phyloP scores from a whole-genome alignment of 768 basidiomycete genomes.

The Cytidiella melzeri region DNA sequence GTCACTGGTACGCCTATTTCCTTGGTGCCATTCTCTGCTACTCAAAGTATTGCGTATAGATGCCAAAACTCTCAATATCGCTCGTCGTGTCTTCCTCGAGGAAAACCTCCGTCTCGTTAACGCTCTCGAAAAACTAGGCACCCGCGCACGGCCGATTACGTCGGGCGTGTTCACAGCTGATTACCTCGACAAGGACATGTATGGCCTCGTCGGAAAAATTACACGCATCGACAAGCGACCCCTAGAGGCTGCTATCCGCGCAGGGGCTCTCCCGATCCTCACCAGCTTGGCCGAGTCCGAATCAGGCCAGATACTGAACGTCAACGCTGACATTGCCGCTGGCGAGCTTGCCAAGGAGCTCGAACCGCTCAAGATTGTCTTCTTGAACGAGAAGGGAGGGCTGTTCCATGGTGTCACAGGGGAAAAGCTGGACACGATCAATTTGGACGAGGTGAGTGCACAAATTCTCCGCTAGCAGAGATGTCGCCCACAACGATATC shows the following conservation, averaged over 20 bases:
- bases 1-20: slow-evolving; percentile 66
- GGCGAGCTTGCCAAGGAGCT: slow-evolving; percentile 97
- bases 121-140: slow-evolving; percentile 90
- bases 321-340: slow-evolving; percentile 98
- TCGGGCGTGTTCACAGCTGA: slow-evolving; percentile 97
- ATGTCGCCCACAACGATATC: background rate
- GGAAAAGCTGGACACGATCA: slow-evolving; percentile 94
- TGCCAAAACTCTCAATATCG: slow-evolving; percentile 89
- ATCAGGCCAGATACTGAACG: slow-evolving; percentile 98
- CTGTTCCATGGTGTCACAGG: slow-evolving; percentile 96
- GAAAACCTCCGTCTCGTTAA: slow-evolving; percentile 94
- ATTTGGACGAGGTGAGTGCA: slow-evolving; percentile 80
- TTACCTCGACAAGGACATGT: slow-evolving; percentile 92
- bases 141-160: slow-evolving; percentile 95
- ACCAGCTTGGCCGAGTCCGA: slow-evolving; percentile 91
- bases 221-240: slow-evolving; percentile 94
- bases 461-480: background rate
- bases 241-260: slow-evolving; percentile 92
- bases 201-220: slow-evolving; percentile 93
- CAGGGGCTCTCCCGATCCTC: slow-evolving; percentile 92
- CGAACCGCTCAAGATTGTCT: slow-evolving; percentile 98
- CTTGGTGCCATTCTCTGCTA: background rate
- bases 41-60: slow-evolving; percentile 38
- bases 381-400: slow-evolving; percentile 97
- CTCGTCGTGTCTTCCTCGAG: slow-evolving; percentile 93